Evolutionary conservation across 2,329 filamentous ascomycete genomes (phyloP).

Genomic region (Fusarium sarcochroum): DNA sequence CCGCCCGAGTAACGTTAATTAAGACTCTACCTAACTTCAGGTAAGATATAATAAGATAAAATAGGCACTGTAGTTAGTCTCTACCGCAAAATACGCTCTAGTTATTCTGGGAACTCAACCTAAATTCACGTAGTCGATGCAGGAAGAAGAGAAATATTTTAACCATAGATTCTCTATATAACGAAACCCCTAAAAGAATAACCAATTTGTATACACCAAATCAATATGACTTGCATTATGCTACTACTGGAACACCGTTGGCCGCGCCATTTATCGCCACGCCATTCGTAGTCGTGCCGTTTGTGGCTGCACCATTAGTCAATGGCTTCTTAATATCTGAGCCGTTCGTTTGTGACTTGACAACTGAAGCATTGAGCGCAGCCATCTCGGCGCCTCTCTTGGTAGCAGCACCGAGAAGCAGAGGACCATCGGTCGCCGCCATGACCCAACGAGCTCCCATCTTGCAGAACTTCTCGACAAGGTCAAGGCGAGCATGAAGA

Average conservation of each 20-base stretch:
- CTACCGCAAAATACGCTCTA: no score
- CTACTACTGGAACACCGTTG: neutral
- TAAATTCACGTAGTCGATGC: no score
- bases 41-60: no score
- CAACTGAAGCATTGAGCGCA: conserved; percentile 35
- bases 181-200: no score
- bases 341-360: conserved; percentile 12
- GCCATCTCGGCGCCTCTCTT: conserved; percentile 48
- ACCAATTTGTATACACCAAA: neutral
- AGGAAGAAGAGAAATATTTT: no score
- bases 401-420: conserved; percentile 45
- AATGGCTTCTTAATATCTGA: neutral
- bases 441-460: conserved; percentile 51
- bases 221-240: rapidly evolving
- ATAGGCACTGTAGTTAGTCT: no score
- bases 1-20: no score
- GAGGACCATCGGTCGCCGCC: conserved; percentile 50
- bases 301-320: neutral
- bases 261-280: neutral
- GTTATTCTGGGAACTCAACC: no score
- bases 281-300: neutral
- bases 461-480: conserved; percentile 55
- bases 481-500: conserved; percentile 56
- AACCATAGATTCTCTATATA: no score
- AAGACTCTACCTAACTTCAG: no score